Percentiles rank a stretch among this genome's conserved stretches.
phyloP scores from a whole-genome alignment of 352 stramenopile genomes.

The Globisporangium orthogonon region DNA sequence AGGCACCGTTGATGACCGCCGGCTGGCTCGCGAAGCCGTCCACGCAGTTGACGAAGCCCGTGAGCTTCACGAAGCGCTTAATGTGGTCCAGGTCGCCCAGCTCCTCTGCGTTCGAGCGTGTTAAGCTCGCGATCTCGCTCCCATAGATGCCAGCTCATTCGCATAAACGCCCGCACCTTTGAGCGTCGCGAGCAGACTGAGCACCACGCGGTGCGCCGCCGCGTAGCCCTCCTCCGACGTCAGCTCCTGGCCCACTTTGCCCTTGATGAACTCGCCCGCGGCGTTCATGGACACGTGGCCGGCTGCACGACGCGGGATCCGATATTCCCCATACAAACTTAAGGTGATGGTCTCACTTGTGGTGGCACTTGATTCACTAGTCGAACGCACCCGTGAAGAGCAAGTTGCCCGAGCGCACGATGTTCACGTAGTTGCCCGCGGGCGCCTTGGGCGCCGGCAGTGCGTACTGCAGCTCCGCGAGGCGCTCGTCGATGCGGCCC shows the following conservation, averaged over 20 bases:
- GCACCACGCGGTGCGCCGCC: conserved; percentile 62
- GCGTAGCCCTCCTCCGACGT: conserved; percentile 82
- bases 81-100: conserved; percentile 86
- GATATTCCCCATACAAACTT: too few relatives aligned
- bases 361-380: too few relatives aligned
- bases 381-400: conserved; percentile 49
- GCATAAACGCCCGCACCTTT: conserved; percentile 35
- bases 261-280: conserved; percentile 55
- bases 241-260: conserved; percentile 77
- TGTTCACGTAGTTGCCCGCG: conserved; percentile 69
- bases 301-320: conserved; percentile 14
- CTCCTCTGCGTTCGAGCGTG: conserved; percentile 21
- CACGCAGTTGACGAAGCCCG: conserved; percentile 91
- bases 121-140: background rate
- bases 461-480: conserved; percentile 60
- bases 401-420: conserved; percentile 55
- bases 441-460: conserved; percentile 54
- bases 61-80: conserved; percentile 89
- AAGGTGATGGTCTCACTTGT: too few relatives aligned
- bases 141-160: too few relatives aligned
- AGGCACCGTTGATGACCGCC: conserved; percentile 90
- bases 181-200: conserved; percentile 85
- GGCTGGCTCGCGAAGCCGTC: conserved; percentile 84
- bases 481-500: conserved; percentile 46
- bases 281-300: conserved; percentile 52